Evolutionary conservation across 495 filamentous ascomycete species (phyloP).

Genomic region (Wilcoxina mikolae): DNA sequence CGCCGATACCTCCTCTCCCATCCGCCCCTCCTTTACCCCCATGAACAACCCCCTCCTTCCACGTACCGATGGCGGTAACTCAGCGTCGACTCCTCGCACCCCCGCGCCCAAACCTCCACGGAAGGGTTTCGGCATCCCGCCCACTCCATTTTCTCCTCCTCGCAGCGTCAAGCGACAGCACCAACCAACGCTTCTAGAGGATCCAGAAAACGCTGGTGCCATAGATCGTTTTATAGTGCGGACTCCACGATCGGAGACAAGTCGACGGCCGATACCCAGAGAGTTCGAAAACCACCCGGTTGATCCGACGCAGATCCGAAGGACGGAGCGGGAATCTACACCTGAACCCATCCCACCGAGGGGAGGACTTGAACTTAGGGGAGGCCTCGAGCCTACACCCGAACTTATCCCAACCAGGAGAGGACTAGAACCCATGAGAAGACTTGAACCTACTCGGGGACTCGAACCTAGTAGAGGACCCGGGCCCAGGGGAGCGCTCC

Average conservation of each 20-base stretch:
- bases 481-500: too few relatives aligned
- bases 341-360: background rate
- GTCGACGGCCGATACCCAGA: background rate
- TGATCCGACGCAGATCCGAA: background rate
- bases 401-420: background rate
- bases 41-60: background rate
- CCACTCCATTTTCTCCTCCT: background rate
- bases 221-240: slow-evolving; percentile 1
- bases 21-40: background rate
- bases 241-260: background rate
- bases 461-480: too few relatives aligned
- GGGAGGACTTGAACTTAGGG: background rate
- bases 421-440: background rate
- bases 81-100: background rate
- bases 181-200: background rate
- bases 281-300: background rate
- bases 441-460: background rate
- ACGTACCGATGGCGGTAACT: background rate
- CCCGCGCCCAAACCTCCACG: background rate
- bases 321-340: background rate
- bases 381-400: background rate
- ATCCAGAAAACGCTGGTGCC: slow-evolving; percentile 6
- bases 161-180: background rate
- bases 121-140: background rate
- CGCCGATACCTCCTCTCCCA: background rate